Evolutionary conservation across 2,329 filamentous ascomycete species (phyloP), one percentile per base, ranked within the genome.

Genomic region (Tolypocladium endophyticum): DNA sequence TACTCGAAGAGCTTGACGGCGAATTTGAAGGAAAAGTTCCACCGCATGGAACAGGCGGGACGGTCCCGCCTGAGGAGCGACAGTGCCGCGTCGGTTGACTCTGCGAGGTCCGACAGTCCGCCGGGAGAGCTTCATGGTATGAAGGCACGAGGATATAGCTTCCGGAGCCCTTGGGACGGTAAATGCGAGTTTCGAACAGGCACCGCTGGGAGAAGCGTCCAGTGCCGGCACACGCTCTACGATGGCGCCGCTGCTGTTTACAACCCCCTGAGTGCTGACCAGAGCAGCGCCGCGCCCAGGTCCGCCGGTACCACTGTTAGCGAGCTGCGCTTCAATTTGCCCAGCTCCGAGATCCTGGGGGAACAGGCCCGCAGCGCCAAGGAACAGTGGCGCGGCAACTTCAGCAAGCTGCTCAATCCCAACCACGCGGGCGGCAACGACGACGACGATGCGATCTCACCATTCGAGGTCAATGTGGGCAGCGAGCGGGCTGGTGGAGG

Each of bases 291-390:
- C 25, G 62, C 67, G 5, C 68, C 64, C 54, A 66, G 67, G 59
- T 77, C 61, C 67, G 62, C 61, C 7, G 61, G 69, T 7, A 76
- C 80, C 23, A 61, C 77, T 1, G 83, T 96, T 33, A 95, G 90
- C 71, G 93, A 97, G 72, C 77, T 97, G 61, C 86, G 92, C 23
- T 97, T 96, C 79, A 96, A 96, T 70, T 81, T 96, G 0, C 92
- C 91, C 1, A 83, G 81, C 56, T 71, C 75, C 20, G 78, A 83
- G 38, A 60, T 82, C 3, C 77, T 83, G 55, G 69, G 73, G 2
- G 71, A 72, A 41, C 71, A 72, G 8, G 63, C 68, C 7, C 65
- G 67, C 25, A 68, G 67, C 54, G 69, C 71, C 58, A 71, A 68
- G 58, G 70, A 66, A 9, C 71, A 73, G 36, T 65, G 73, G 25